Percentiles rank a stretch among this genome's conserved stretches.
Evolutionary conservation across 1,139 yeast species (phyloP).

Genomic region (Zygotorulaspora mrakii): DNA sequence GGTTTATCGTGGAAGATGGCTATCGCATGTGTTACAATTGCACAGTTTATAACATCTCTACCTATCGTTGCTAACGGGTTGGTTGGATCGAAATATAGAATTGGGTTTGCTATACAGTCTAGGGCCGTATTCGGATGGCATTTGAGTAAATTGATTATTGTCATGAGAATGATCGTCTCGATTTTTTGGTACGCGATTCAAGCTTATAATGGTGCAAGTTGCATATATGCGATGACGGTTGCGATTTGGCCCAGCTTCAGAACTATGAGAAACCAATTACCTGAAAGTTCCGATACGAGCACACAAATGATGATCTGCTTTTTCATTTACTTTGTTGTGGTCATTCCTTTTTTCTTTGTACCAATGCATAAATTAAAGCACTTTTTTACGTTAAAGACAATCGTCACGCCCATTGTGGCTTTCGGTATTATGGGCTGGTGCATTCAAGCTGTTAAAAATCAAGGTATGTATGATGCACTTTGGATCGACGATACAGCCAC

Average conservation of each 20-base stretch:
- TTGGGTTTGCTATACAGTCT: constrained; percentile 3
- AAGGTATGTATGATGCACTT: too few species aligned
- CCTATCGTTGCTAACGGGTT: constrained; percentile 3
- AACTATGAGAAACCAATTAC: constrained; percentile 2
- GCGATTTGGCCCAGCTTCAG: constrained; percentile 5
- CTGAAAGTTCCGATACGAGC: constrained; percentile 4
- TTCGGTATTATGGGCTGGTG: too few species aligned
- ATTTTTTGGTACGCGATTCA: constrained; percentile 4
- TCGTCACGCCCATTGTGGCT: too few species aligned
- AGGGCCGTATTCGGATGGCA: constrained; percentile 5
- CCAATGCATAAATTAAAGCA: too few species aligned
- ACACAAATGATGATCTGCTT: constrained; percentile 5
- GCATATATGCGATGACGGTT: constrained; percentile 3
- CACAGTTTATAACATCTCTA: constrained; percentile 5
- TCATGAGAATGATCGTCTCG: constrained; percentile 6
- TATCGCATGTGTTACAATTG: constrained; percentile 3
- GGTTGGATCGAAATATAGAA: constrained; percentile 3
- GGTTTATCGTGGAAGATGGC: constrained; percentile 4
- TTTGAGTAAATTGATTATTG: constrained; percentile 1
- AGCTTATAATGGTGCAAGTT: constrained; percentile 2
- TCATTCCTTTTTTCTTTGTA: too few species aligned
- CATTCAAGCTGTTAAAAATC: too few species aligned
- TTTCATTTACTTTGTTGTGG: too few species aligned
- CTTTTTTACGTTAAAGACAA: too few species aligned
- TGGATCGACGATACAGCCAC: too few species aligned